phyloP scores from a whole-genome alignment of 2,329 filamentous ascomycete species.

The Nigrospora osmanthi region DNA sequence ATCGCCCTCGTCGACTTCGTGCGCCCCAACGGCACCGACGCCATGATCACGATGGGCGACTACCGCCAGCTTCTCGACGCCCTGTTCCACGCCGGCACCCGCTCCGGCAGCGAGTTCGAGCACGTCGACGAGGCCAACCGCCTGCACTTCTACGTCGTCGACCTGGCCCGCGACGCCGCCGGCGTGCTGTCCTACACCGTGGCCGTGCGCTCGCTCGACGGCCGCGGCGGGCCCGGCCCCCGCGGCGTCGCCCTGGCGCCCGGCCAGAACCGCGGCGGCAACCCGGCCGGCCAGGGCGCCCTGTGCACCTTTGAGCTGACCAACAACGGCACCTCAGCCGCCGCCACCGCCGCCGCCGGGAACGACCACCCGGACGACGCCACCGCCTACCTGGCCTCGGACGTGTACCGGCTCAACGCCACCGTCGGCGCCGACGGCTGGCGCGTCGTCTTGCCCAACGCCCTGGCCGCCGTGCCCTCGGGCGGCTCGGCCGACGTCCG shows the following conservation, averaged over 20 bases:
- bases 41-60: constrained; percentile 41
- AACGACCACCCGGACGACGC: constrained; percentile 24
- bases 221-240: constrained; percentile 20
- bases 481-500: constrained; percentile 27
- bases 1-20: constrained; percentile 41
- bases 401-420: constrained; percentile 39
- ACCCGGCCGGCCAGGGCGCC: constrained; percentile 20
- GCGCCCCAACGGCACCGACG: constrained; percentile 36
- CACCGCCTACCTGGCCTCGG: constrained; percentile 29
- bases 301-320: constrained; percentile 38
- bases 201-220: constrained; percentile 34
- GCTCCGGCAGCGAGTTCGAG: constrained; percentile 41
- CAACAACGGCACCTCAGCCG: constrained; percentile 32
- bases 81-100: constrained; percentile 45
- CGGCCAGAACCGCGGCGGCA: constrained; percentile 19
- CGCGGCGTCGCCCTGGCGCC: constrained; percentile 27
- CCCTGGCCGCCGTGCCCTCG: constrained; percentile 30
- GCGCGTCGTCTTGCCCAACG: constrained; percentile 33
- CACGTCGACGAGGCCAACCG: constrained; percentile 36
- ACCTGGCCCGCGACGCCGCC: constrained; percentile 27
- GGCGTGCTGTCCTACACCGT: constrained; percentile 41
- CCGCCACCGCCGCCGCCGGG: constrained; percentile 14
- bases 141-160: constrained; percentile 42
- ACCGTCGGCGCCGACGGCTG: constrained; percentile 35
- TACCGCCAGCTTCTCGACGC: constrained; percentile 46